Conservation (phyloP, 163 green algal genomes). For the Prototheca stagnorum region DNA sequence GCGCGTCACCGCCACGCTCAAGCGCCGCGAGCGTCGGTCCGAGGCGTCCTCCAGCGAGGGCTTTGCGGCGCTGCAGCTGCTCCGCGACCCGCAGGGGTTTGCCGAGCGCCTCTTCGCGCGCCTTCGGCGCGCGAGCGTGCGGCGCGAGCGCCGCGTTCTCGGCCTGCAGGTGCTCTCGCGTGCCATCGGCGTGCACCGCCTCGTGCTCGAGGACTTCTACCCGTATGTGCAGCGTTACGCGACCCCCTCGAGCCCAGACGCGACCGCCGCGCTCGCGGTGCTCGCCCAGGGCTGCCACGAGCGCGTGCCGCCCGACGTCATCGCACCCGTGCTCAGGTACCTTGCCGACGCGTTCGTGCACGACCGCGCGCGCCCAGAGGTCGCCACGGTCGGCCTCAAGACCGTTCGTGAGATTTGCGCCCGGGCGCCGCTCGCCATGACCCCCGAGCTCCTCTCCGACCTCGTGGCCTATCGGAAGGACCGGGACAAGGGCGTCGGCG, state of each 20-base stretch:
- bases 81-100: constrained; percentile 88
- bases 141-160: constrained; percentile 60
- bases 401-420: constrained; percentile 80
- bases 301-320: constrained; percentile 71
- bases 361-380: constrained; percentile 52
- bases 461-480: constrained; percentile 80
- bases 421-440: constrained; percentile 79
- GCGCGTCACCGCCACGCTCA: constrained; percentile 60
- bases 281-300: constrained; percentile 68
- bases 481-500: constrained; percentile 68
- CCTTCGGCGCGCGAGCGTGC: constrained; percentile 46
- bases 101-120: constrained; percentile 75
- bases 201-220: constrained; percentile 92
- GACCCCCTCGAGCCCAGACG: constrained; percentile 66
- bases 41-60: constrained; percentile 24
- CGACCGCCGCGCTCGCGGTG: constrained; percentile 59
- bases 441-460: constrained; percentile 71
- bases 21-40: constrained; percentile 42
- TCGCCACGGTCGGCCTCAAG: constrained; percentile 79
- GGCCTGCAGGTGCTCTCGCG: constrained; percentile 52
- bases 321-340: constrained; percentile 74
- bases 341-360: constrained; percentile 92
- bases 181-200: constrained; percentile 71
- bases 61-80: constrained; percentile 88
- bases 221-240: constrained; percentile 88